A percentile compares a stretch with the other conserved stretches of the same genome.
Evolutionary conservation across 75 land plant species (phyloP).

Genomic region (Adiantum capillusveneris): DNA sequence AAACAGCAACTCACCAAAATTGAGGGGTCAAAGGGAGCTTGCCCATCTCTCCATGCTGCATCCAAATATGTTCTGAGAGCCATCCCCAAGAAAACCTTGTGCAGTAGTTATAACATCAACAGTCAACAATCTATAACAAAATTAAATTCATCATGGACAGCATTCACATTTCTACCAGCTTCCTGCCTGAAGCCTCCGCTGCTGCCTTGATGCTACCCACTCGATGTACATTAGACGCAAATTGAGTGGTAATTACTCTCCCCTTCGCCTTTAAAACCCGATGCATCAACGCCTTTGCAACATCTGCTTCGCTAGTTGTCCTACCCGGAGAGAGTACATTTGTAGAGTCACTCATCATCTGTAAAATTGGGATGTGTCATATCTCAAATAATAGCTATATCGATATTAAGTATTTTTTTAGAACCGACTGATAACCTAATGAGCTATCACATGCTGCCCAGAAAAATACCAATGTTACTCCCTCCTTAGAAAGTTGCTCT

Average conservation of each 20-base stretch:
- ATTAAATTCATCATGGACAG: too few species aligned
- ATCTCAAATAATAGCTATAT: too few species aligned
- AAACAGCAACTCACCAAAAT: conserved; percentile 89
- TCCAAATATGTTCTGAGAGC: conserved; percentile 91
- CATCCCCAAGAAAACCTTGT: conserved; percentile 93
- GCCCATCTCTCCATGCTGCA: conserved; percentile 97
- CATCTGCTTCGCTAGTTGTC: conserved; percentile 82
- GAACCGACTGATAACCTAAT: too few species aligned
- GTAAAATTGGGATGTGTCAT: neutral
- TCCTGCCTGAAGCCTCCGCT: conserved; percentile 90
- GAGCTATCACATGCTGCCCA: too few species aligned
- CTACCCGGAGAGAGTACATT: conserved; percentile 97
- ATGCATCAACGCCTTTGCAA: conserved; percentile 70
- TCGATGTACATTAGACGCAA: conserved; percentile 97
- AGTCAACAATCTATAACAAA: neutral
- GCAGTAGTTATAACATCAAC: neutral
- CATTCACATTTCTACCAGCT: conserved; percentile 44
- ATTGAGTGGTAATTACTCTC: conserved; percentile 92
- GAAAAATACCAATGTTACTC: conserved; percentile 97
- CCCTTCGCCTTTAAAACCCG: conserved; percentile 70
- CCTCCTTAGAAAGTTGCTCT: conserved; percentile 95
- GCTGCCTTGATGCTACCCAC: conserved; percentile 97
- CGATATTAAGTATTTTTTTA: too few species aligned
- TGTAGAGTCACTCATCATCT: conserved; percentile 99
- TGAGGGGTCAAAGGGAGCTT: conserved; percentile 99